Percentiles rank a stretch among this genome's conserved stretches.
Evolutionary conservation across 371 early-diverging fungal species (phyloP).

Genomic region (Syncephalastrum contaminatum): DNA sequence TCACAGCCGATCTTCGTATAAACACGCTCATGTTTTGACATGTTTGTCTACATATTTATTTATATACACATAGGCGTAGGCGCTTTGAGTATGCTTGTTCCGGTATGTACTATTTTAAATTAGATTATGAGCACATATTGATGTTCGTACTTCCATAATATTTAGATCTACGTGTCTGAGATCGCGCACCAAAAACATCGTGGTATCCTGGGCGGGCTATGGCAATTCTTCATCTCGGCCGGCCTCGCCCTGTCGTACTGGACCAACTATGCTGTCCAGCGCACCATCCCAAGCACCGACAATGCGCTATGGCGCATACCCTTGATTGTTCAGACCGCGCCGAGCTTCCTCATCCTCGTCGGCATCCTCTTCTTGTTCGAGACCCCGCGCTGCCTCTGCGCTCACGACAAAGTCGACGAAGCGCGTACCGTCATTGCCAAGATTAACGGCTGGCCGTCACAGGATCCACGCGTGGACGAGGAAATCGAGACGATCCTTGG

Average conservation of each 20-base stretch:
- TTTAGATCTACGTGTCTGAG: slow-evolving; percentile 35
- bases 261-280: slow-evolving; percentile 31
- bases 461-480: slow-evolving; percentile 72
- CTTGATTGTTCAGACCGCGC: slow-evolving; percentile 26
- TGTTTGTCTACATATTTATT: background rate
- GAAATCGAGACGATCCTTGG: slow-evolving; percentile 52
- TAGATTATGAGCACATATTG: too few relatives aligned
- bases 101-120: slow-evolving; percentile 11
- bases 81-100: slow-evolving; percentile 30
- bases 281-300: slow-evolving; percentile 16
- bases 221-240: slow-evolving; percentile 37
- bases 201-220: slow-evolving; percentile 29
- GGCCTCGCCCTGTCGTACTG: slow-evolving; percentile 38
- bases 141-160: too few relatives aligned
- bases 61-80: slow-evolving; percentile 23
- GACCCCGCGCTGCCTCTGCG: slow-evolving; percentile 48
- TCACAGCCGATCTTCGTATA: slow-evolving; percentile 3
- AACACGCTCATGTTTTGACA: background rate
- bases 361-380: slow-evolving; percentile 38
- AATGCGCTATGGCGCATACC: slow-evolving; percentile 39
- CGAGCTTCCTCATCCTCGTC: slow-evolving; percentile 34
- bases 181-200: slow-evolving; percentile 32
- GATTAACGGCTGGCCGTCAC: slow-evolving; percentile 67
- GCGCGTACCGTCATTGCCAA: slow-evolving; percentile 82
- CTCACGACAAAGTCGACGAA: slow-evolving; percentile 13